Conservation (phyloP, 2,329 filamentous ascomycete genomes). For the Sporothrix brasiliensis region DNA sequence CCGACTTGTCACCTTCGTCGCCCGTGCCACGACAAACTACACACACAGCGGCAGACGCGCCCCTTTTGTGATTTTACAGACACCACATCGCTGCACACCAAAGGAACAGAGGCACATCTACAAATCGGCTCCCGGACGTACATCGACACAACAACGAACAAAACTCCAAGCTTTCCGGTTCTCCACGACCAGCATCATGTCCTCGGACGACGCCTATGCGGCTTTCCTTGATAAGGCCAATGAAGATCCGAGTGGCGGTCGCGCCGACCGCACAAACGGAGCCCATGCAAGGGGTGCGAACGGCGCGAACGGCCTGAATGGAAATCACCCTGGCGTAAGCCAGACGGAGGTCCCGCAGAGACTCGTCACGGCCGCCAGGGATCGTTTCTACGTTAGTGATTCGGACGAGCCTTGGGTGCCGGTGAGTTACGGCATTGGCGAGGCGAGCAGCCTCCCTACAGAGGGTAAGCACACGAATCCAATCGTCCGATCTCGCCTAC, state of each 20-base stretch:
- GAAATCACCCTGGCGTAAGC: background rate
- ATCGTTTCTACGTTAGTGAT: slow-evolving; percentile 75
- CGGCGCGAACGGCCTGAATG: slow-evolving; percentile 30
- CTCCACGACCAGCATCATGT: slow-evolving; percentile 55
- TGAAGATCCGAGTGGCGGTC: slow-evolving; percentile 65
- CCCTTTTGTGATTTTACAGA: background rate
- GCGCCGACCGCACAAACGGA: slow-evolving; percentile 46
- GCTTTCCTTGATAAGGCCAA: slow-evolving; percentile 88
- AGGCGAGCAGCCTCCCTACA: slow-evolving; percentile 55
- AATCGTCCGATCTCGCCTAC: background rate
- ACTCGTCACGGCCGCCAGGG: slow-evolving; percentile 54
- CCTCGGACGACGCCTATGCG: slow-evolving; percentile 79
- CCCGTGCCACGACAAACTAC: slow-evolving; percentile 24
- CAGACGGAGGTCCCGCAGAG: slow-evolving; percentile 57
- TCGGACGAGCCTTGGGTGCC: slow-evolving; percentile 84
- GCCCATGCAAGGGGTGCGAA: slow-evolving; percentile 6
- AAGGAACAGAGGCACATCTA: background rate
- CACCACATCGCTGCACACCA: background rate
- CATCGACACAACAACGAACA: background rate
- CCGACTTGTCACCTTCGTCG: slow-evolving; percentile 21
- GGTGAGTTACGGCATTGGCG: slow-evolving; percentile 67
- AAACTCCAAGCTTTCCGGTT: background rate
- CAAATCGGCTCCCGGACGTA: background rate
- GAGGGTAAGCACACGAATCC: slow-evolving; percentile 54
- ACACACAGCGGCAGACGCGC: slow-evolving; percentile 5